Conservation (phyloP, 2,329 filamentous ascomycete genomes). For the Ampelomyces quisqualis region DNA sequence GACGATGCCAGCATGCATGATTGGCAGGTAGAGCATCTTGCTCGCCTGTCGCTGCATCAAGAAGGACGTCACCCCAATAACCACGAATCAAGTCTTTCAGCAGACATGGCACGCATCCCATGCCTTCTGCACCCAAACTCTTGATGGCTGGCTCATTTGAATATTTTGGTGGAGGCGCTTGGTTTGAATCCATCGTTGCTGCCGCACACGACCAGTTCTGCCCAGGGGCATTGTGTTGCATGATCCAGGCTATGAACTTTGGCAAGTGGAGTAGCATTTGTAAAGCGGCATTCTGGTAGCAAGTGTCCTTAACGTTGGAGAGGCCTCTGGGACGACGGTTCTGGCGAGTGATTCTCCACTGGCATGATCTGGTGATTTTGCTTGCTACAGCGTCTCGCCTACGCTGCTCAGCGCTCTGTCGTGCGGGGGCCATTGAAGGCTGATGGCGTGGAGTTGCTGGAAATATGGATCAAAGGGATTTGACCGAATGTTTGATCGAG, state of each 20-base stretch:
- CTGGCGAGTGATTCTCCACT: conserved; percentile 1
- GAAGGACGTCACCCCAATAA: too few species aligned
- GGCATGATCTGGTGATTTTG: background rate
- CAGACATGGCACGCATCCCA: conserved; percentile 8
- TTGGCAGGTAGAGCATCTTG: background rate
- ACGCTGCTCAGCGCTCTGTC: background rate
- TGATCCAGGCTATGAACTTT: conserved; percentile 10
- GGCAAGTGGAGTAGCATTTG: conserved; percentile 9
- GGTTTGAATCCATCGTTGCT: conserved; percentile 1
- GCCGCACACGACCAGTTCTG: conserved; percentile 6
- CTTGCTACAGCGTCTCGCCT: background rate
- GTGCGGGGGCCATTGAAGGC: too few species aligned
- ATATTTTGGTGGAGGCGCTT: background rate
- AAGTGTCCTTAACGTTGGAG: background rate
- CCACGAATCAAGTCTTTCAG: conserved; percentile 4
- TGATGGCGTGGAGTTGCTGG: too few species aligned
- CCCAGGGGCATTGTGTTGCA: background rate
- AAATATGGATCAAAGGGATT: too few species aligned
- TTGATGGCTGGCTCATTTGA: background rate
- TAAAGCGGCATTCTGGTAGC: conserved; percentile 8
- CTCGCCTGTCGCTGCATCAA: too few species aligned
- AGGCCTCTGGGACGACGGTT: conserved; percentile 5
- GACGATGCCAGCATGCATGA: background rate
- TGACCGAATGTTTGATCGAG: too few species aligned
- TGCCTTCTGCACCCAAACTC: background rate